Base-by-base conservation (phyloP, 1,139 yeast species). In the Pichia kudriavzevii region DNA sequence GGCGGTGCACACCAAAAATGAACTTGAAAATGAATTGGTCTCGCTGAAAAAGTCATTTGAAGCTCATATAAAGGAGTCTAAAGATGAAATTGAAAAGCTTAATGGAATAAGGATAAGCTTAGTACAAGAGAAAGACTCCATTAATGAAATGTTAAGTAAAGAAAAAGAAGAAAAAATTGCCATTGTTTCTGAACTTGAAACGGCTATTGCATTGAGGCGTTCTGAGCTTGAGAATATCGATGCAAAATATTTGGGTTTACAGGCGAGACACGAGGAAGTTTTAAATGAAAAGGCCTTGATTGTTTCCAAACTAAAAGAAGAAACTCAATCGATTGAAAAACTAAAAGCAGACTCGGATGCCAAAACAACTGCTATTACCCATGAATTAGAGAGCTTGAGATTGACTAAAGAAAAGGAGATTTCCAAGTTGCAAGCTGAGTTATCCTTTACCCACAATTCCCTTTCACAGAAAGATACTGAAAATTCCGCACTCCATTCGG, bases 321-420 rank as follows among this genome's bases (percentile, higher is more conserved):
- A 28, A 6, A 14, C 25, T 8, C 13, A 25, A 11, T 8, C 10
- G 3, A 15, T 29, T 5, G 29, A 29, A 20, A 15, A 18, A 4
- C 8, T 16, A 12, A 33, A 28, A 24, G 5, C 7, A 8, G 36
- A 35, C n/a, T 9, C 22, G 4, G 25, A 18, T 6, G 15, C 13
- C 5, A 15, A 31, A 10, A 24, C 15, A 16, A 13, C 12, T 7
- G 13, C n/a, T 2, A 8, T 28, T 5, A 23, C 22, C 8, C 13
- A 34, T 16, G 38, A 38, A 16, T 13, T 32, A 4, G 35, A 36
- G 9, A 22, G 20, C 2, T 31, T 38, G 11, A 32, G 38, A 14
- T 10, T 4, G 7, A 16, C 15, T 3, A 30, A 36, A 14, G 34
- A 28, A 12, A 8, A 22, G 1, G 42, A 40, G 24, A 24, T 33